Percentiles rank a stretch among this genome's conserved stretches.
These are phyloP conservation scores for Choiromyces venosus DNA, from an alignment of 495 filamentous ascomycete genomes.

Conservation along the genomic window DNA sequence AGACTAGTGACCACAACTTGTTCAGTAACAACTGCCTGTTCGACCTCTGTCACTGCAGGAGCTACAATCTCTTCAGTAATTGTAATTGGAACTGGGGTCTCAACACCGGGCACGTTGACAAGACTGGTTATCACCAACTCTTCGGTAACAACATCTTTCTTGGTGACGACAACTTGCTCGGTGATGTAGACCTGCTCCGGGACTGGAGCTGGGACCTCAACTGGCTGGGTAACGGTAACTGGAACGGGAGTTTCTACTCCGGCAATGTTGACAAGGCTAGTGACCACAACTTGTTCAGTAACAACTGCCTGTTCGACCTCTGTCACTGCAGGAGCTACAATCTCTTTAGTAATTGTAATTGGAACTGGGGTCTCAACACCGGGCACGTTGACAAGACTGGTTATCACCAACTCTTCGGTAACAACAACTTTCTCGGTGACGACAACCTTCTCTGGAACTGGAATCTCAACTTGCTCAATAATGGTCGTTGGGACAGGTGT, in stretches of 20 bases:
- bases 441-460: constrained; percentile 6
- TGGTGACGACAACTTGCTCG: constrained; percentile 21
- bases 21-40: constrained; percentile 12
- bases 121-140: constrained; percentile 16
- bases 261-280: constrained; percentile 11
- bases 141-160: constrained; percentile 19
- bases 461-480: constrained; percentile 17
- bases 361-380: constrained; percentile 9
- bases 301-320: constrained; percentile 10
- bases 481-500: constrained; percentile 17
- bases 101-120: constrained; percentile 13
- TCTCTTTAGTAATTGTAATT: constrained; percentile 15
- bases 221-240: constrained; percentile 19
- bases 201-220: constrained; percentile 20
- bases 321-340: constrained; percentile 26
- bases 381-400: constrained; percentile 18
- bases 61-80: constrained; percentile 19
- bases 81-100: constrained; percentile 10
- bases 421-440: constrained; percentile 13
- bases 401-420: constrained; percentile 12
- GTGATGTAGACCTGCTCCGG: constrained; percentile 14
- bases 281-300: constrained; percentile 14
- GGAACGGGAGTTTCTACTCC: constrained; percentile 25
- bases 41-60: constrained; percentile 21
- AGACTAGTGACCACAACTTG: constrained; percentile 12